Evolutionary conservation across 164 flowering plant genomes (phyloP).

Genomic region (Platanus orientalis): DNA sequence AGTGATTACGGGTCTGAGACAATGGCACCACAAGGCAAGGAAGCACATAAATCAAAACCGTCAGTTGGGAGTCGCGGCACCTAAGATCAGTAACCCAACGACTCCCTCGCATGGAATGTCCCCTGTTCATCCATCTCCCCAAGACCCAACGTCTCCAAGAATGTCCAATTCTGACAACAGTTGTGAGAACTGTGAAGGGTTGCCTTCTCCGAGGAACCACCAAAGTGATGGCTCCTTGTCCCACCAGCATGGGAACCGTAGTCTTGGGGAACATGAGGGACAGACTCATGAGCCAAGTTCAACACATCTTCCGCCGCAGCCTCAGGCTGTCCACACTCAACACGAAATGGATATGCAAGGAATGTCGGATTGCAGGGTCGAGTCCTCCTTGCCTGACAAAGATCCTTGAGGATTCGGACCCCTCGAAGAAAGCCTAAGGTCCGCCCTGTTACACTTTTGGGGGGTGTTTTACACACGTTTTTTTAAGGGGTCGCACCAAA

Average conservation of each 20-base stretch:
- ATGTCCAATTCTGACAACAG: constrained; percentile 23
- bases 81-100: constrained; percentile 44
- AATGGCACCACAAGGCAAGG: constrained; percentile 69
- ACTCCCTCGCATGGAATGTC: constrained; percentile 49
- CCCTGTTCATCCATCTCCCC: constrained; percentile 49
- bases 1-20: constrained; percentile 49
- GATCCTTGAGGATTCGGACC: no score
- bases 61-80: constrained; percentile 26
- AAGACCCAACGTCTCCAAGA: constrained; percentile 38
- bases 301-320: constrained; percentile 8
- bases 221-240: constrained; percentile 30
- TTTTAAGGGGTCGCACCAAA: no score
- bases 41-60: constrained; percentile 47
- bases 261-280: constrained; percentile 7
- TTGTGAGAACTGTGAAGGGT: constrained; percentile 35
- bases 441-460: no score
- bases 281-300: constrained; percentile 11
- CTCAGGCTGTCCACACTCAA: constrained; percentile 9
- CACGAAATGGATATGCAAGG: constrained; percentile 30
- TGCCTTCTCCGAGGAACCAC: constrained; percentile 34
- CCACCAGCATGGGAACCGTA: constrained; percentile 10
- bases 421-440: no score
- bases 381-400: no score
- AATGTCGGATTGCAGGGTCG: no score
- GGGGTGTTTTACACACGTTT: no score